phyloP scores from a whole-genome alignment of 164 flowering plant species.

The Sedum album region DNA sequence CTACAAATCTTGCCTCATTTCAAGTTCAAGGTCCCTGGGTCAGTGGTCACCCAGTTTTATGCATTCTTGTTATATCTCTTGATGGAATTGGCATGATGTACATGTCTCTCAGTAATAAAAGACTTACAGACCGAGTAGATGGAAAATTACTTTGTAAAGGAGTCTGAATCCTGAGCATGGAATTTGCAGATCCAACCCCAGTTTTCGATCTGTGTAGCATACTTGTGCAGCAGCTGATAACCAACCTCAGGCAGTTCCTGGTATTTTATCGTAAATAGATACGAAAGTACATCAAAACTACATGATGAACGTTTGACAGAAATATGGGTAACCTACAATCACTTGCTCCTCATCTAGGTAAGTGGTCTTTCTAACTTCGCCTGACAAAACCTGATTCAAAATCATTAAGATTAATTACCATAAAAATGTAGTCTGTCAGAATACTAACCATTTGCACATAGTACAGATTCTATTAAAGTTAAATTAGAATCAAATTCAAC shows the following conservation, averaged over 20 bases:
- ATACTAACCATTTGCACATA: no score
- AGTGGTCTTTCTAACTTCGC: slow-evolving; percentile 60
- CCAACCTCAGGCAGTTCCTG: slow-evolving; percentile 85
- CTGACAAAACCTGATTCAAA: slow-evolving; percentile 58
- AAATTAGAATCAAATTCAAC: slow-evolving; percentile 9
- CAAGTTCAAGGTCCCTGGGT: neutral
- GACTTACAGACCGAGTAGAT: neutral
- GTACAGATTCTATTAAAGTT: no score
- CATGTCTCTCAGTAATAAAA: neutral
- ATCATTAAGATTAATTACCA: slow-evolving; percentile 10
- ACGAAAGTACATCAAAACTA: neutral
- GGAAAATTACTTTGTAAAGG: slow-evolving; percentile 59
- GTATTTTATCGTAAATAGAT: neutral
- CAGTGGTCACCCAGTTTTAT: neutral
- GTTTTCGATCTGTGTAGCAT: slow-evolving; percentile 51
- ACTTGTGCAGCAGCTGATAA: slow-evolving; percentile 68
- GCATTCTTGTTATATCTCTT: neutral
- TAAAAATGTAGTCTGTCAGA: neutral
- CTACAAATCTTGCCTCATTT: neutral
- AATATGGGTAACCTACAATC: slow-evolving; percentile 42
- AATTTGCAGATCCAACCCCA: slow-evolving; percentile 98
- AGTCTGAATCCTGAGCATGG: slow-evolving; percentile 38
- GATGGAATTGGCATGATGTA: neutral
- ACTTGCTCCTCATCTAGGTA: slow-evolving; percentile 72
- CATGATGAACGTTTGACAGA: slow-evolving; percentile 7